phyloP scores from a whole-genome alignment of 2,329 filamentous ascomycete species.

The Arthrobotrys entomopaga region DNA sequence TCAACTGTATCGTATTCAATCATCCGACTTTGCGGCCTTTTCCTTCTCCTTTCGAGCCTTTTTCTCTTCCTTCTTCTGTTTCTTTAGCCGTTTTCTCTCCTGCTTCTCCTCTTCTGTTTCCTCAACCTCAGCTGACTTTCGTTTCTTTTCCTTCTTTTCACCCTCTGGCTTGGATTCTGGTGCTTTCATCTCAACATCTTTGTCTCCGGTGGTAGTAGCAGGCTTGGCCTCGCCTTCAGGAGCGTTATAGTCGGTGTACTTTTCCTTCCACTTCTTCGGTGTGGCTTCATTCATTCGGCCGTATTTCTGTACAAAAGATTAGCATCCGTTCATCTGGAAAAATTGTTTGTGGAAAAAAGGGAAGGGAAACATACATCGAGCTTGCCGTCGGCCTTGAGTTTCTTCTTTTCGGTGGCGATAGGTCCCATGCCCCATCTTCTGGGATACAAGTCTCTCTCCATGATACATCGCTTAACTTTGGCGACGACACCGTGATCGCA shows the following conservation, averaged over 20 bases:
- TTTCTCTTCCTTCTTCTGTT: constrained; percentile 84
- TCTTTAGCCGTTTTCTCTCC: constrained; percentile 72
- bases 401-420: constrained; percentile 96
- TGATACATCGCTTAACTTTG: constrained; percentile 99
- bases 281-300: constrained; percentile 92
- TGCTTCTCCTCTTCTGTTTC: constrained; percentile 68
- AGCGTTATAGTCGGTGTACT: constrained; percentile 89
- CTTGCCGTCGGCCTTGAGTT: constrained; percentile 97
- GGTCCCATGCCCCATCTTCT: constrained; percentile 96
- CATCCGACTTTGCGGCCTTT: constrained; percentile 62
- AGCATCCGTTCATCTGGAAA: constrained; percentile 57
- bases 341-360: constrained; percentile 1
- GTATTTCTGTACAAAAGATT: constrained; percentile 75
- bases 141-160: constrained; percentile 68
- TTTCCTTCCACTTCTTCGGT: constrained; percentile 88
- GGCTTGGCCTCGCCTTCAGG: constrained; percentile 65
- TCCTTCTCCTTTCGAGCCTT: constrained; percentile 77
- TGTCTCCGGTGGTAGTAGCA: constrained; percentile 64
- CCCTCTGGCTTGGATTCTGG: constrained; percentile 62
- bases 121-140: constrained; percentile 67
- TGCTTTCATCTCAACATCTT: constrained; percentile 62
- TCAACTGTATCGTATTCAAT: constrained; percentile 2
- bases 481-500: constrained; percentile 98
- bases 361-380: constrained; percentile 73
- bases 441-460: constrained; percentile 98